A percentile compares a stretch with the other conserved stretches of the same genome.
Conservation (phyloP, 371 early-diverging fungal species). For the Blakeslea trispora region DNA sequence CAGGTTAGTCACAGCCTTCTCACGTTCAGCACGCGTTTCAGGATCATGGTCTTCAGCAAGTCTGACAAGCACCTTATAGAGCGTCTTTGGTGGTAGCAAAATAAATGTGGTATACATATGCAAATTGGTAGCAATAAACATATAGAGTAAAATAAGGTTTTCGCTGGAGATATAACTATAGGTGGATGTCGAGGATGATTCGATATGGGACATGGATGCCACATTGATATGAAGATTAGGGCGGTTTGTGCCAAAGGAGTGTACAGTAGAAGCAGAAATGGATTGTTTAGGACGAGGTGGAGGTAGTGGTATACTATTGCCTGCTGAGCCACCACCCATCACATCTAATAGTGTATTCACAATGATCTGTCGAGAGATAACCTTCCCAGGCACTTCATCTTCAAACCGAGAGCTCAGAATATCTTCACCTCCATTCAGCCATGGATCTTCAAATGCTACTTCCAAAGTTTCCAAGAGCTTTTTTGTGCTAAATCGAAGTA, state of each 20-base stretch:
- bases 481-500: slow-evolving; percentile 66
- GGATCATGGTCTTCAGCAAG: slow-evolving; percentile 58
- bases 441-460: slow-evolving; percentile 70
- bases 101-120: slow-evolving; percentile 68
- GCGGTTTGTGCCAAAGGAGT: slow-evolving; percentile 31
- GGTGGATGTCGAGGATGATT: slow-evolving; percentile 8
- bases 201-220: slow-evolving; percentile 6
- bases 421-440: slow-evolving; percentile 66
- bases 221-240: slow-evolving; percentile 17
- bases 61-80: slow-evolving; percentile 60
- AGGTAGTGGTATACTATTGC: slow-evolving; percentile 31
- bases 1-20: slow-evolving; percentile 67
- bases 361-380: slow-evolving; percentile 75
- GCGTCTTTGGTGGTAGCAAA: slow-evolving; percentile 56
- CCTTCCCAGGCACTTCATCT: slow-evolving; percentile 60
- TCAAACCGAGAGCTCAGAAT: slow-evolving; percentile 52
- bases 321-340: slow-evolving; percentile 47
- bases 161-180: slow-evolving; percentile 32
- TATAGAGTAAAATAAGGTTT: slow-evolving; percentile 60
- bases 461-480: slow-evolving; percentile 70
- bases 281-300: slow-evolving; percentile 48
- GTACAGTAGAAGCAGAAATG: slow-evolving; percentile 46
- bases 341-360: slow-evolving; percentile 72
- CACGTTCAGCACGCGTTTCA: slow-evolving; percentile 62
- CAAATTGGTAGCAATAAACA: slow-evolving; percentile 69